Conservation (phyloP, 2,329 filamentous ascomycete genomes). For the Diaporthe eres region DNA sequence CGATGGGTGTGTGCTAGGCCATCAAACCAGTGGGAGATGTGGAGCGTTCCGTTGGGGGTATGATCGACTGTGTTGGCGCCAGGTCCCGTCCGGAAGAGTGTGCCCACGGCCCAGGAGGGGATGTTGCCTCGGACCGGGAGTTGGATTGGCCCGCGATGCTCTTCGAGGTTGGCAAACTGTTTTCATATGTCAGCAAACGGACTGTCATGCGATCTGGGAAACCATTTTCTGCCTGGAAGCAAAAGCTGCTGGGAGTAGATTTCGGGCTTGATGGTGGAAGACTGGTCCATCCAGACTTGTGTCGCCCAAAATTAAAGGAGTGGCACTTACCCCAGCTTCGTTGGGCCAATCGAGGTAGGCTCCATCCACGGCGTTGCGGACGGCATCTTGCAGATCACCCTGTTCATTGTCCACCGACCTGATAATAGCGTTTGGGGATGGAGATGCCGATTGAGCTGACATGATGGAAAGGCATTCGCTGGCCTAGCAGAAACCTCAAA, state of each 20-base stretch:
- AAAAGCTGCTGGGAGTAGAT: not conserved
- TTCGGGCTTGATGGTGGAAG: not conserved
- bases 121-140: slow-evolving; percentile 76
- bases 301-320: accelerated
- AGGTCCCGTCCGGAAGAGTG: slow-evolving; percentile 81
- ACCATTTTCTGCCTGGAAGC: not conserved
- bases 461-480: not conserved
- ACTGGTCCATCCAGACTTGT: not conserved
- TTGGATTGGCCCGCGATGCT: slow-evolving; percentile 75
- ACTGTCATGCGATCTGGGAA: not conserved
- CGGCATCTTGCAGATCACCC: slow-evolving; percentile 25
- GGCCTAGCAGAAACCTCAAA: too few relatives aligned
- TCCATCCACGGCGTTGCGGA: slow-evolving; percentile 43
- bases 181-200: slow-evolving; percentile 13
- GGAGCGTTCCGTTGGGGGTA: slow-evolving; percentile 58
- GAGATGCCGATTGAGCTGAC: not conserved
- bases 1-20: slow-evolving; percentile 79
- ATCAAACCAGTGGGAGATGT: slow-evolving; percentile 85
- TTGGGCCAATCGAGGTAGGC: slow-evolving; percentile 63
- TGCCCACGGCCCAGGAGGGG: slow-evolving; percentile 78
- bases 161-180: slow-evolving; percentile 77
- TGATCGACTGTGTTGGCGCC: slow-evolving; percentile 74
- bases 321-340: slow-evolving; percentile 58
- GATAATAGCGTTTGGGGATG: not conserved
- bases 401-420: slow-evolving; percentile 20